Conservation (phyloP, 2,329 filamentous ascomycete genomes). For the Cordyceps cateniannulata region DNA sequence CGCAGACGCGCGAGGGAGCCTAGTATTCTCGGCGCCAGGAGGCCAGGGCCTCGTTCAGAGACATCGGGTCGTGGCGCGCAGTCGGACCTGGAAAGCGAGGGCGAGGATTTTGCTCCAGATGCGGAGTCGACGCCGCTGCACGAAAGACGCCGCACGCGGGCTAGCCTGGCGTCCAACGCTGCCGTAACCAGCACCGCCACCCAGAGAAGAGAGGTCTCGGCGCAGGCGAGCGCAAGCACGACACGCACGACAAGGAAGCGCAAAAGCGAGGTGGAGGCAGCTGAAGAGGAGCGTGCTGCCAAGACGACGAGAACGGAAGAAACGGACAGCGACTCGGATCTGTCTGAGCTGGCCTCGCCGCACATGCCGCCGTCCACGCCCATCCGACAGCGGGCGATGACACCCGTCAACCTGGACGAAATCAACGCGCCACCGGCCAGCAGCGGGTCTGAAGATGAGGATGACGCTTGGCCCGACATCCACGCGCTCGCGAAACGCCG, state of each 20-base stretch:
- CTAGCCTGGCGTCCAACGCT: slow-evolving; percentile 18
- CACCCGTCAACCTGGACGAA: slow-evolving; percentile 41
- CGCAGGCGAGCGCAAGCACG: slow-evolving; percentile 21
- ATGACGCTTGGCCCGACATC: slow-evolving; percentile 45
- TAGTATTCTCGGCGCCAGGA: slow-evolving; percentile 49
- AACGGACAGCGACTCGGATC: slow-evolving; percentile 30
- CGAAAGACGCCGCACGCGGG: slow-evolving; percentile 32
- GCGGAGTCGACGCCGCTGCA: slow-evolving; percentile 63
- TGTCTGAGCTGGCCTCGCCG: slow-evolving; percentile 33
- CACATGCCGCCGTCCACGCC: slow-evolving; percentile 22
- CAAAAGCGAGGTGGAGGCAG: slow-evolving; percentile 38
- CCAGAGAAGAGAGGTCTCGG: slow-evolving; percentile 16
- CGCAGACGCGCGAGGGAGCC: slow-evolving; percentile 52
- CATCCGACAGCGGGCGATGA: slow-evolving; percentile 28
- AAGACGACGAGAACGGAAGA: slow-evolving; percentile 3
- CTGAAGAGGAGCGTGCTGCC: neutral
- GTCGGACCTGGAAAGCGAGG: slow-evolving; percentile 37
- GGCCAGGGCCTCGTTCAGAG: slow-evolving; percentile 23
- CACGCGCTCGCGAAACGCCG: slow-evolving; percentile 43
- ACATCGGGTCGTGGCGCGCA: slow-evolving; percentile 27
- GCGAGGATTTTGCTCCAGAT: slow-evolving; percentile 51
- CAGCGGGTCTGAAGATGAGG: slow-evolving; percentile 41
- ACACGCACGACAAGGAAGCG: slow-evolving; percentile 45
- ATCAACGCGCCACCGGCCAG: slow-evolving; percentile 50
- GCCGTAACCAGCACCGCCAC: neutral